Conservation (phyloP, 2,329 filamentous ascomycete species). For the Knoxdaviesia capensis region DNA sequence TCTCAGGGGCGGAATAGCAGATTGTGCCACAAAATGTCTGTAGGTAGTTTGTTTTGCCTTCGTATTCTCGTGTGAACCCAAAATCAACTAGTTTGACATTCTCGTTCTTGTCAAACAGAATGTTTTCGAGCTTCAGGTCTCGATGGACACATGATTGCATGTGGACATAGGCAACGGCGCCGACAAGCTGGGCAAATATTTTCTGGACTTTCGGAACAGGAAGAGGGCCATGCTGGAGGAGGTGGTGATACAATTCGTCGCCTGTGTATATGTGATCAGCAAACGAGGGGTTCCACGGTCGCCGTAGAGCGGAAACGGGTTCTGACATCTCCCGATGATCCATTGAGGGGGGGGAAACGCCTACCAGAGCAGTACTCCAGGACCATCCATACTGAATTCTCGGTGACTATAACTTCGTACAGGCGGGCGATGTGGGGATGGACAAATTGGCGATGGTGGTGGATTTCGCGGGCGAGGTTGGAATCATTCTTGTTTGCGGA, state of each 20-base stretch:
- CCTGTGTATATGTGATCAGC: slow-evolving; percentile 25
- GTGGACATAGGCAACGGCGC: slow-evolving; percentile 88
- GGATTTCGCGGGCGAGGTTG: slow-evolving; percentile 91
- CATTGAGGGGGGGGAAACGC: slow-evolving; percentile 6
- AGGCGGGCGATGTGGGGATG: slow-evolving; percentile 92
- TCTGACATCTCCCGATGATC: slow-evolving; percentile 2
- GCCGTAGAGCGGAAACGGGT: not conserved
- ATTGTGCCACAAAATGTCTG: slow-evolving; percentile 97
- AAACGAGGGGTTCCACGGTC: not conserved
- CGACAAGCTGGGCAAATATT: slow-evolving; percentile 89
- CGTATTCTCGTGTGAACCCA: slow-evolving; percentile 93
- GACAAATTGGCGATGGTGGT: slow-evolving; percentile 93
- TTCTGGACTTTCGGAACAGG: slow-evolving; percentile 76
- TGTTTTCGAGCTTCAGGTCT: slow-evolving; percentile 65
- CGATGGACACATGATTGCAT: slow-evolving; percentile 89
- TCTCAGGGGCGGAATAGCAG: slow-evolving; percentile 94
- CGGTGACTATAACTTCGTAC: slow-evolving; percentile 96
- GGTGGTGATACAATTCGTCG: slow-evolving; percentile 92
- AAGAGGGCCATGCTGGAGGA: slow-evolving; percentile 70
- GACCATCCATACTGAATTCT: slow-evolving; percentile 85
- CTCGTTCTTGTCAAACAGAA: slow-evolving; percentile 85
- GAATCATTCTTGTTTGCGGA: slow-evolving; percentile 90
- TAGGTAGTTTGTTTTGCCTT: slow-evolving; percentile 81
- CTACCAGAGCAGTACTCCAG: slow-evolving; percentile 87
- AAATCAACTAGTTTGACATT: slow-evolving; percentile 98